Conservation (phyloP, 768 basidiomycete genomes). For the Mycena galericulata region DNA sequence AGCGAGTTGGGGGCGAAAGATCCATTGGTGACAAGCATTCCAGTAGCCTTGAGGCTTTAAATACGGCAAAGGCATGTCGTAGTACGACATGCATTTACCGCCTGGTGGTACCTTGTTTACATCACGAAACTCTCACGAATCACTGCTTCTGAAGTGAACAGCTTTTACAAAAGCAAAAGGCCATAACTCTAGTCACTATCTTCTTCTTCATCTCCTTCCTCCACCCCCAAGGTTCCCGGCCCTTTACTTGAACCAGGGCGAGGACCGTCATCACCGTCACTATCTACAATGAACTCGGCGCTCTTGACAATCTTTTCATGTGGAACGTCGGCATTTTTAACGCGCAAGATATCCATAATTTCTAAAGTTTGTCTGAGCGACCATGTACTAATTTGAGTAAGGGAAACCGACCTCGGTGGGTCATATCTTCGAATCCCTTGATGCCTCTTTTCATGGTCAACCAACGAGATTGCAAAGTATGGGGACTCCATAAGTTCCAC, state of each 20-base stretch:
- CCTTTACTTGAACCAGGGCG: constrained; percentile 48
- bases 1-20: constrained; percentile 18
- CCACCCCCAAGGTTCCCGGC: constrained; percentile 40
- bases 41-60: constrained; percentile 11
- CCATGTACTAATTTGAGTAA: constrained; percentile 10
- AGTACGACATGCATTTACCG: constrained; percentile 24
- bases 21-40: constrained; percentile 13
- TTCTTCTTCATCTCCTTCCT: constrained; percentile 24
- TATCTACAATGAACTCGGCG: constrained; percentile 10
- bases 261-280: constrained; percentile 21
- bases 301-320: constrained; percentile 50
- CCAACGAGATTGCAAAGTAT: constrained; percentile 84
- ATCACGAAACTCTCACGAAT: constrained; percentile 27
- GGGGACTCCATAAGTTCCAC: constrained; percentile 90
- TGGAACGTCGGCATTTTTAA: constrained; percentile 77
- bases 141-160: background rate
- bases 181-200: constrained; percentile 26
- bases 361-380: constrained; percentile 54
- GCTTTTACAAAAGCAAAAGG: background rate
- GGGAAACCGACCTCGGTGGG: constrained; percentile 70
- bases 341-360: constrained; percentile 83
- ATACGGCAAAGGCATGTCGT: constrained; percentile 8
- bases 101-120: constrained; percentile 26
- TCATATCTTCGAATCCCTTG: constrained; percentile 84
- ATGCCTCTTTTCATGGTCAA: constrained; percentile 81